Percentiles rank a stretch among this genome's conserved stretches.
Evolutionary conservation across 495 filamentous ascomycete species (phyloP).

Genomic region (Aspergillus bertholletiae): DNA sequence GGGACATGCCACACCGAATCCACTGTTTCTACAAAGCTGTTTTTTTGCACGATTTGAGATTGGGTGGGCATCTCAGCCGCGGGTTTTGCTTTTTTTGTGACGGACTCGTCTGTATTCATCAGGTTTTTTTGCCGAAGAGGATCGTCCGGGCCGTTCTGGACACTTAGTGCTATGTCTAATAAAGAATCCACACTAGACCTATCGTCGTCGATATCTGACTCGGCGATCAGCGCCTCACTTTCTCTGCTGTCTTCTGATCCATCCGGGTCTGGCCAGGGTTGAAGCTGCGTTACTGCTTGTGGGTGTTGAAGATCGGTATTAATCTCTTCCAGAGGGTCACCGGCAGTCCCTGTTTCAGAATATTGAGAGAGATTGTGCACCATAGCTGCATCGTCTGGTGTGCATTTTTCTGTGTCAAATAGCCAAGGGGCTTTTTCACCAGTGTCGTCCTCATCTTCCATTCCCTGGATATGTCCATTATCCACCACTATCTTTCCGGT

Average conservation of each 20-base stretch:
- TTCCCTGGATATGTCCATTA: constrained; percentile 73
- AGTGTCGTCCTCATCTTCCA: constrained; percentile 50
- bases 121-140: background rate
- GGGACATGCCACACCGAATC: constrained; percentile 40
- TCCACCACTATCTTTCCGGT: constrained; percentile 79
- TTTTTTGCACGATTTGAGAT: constrained; percentile 1
- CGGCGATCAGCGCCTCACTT: constrained; percentile 10
- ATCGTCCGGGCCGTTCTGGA: constrained; percentile 7
- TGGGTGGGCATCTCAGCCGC: constrained; percentile 13
- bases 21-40: constrained; percentile 11
- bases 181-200: constrained; percentile 24
- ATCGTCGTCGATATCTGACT: constrained; percentile 19
- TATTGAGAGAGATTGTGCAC: background rate
- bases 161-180: constrained; percentile 17
- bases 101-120: constrained; percentile 3
- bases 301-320: background rate
- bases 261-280: background rate
- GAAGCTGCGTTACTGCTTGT: constrained; percentile 5
- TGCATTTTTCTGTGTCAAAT: constrained; percentile 5
- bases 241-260: background rate
- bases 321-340: background rate
- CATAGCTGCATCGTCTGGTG: background rate
- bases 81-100: constrained; percentile 19
- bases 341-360: background rate
- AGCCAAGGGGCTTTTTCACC: constrained; percentile 24